A percentile compares a stretch with the other conserved stretches of the same genome.
Conservation (phyloP, 257 asterid genomes). For the Paulownia fortunei region DNA sequence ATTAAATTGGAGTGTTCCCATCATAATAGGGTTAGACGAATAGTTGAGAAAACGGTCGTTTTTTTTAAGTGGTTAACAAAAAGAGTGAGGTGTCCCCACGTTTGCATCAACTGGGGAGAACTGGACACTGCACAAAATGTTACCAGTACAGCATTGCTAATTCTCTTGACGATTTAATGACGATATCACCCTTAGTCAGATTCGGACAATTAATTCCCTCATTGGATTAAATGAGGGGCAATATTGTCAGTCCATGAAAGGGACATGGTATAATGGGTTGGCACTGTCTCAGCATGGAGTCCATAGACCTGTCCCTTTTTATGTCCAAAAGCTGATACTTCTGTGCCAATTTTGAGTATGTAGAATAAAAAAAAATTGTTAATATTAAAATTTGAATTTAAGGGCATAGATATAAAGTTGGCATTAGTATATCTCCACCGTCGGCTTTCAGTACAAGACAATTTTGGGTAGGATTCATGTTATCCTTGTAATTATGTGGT, state of each 20-base stretch:
- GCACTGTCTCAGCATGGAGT: constrained; percentile 56
- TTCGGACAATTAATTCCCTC: neutral
- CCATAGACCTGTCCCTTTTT: constrained; percentile 53
- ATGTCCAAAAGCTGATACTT: constrained; percentile 59
- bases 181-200: constrained; percentile 28
- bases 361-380: neutral
- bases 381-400: neutral
- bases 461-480: too few species aligned
- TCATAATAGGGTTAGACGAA: neutral
- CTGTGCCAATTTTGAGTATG: constrained; percentile 26
- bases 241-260: constrained; percentile 42
- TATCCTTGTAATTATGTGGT: too few species aligned
- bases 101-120: constrained; percentile 7
- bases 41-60: neutral
- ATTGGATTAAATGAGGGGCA: constrained; percentile 36
- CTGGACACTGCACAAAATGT: constrained; percentile 25
- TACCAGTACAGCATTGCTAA: neutral
- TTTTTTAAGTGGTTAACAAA: neutral
- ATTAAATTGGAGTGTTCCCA: neutral
- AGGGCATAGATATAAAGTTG: neutral
- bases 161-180: constrained; percentile 25
- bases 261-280: constrained; percentile 68
- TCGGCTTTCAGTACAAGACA: neutral
- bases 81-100: constrained; percentile 28
- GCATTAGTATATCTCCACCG: neutral